Conservation (phyloP, 1,284 basidiomycete species). For the Inonotus hispidus region DNA sequence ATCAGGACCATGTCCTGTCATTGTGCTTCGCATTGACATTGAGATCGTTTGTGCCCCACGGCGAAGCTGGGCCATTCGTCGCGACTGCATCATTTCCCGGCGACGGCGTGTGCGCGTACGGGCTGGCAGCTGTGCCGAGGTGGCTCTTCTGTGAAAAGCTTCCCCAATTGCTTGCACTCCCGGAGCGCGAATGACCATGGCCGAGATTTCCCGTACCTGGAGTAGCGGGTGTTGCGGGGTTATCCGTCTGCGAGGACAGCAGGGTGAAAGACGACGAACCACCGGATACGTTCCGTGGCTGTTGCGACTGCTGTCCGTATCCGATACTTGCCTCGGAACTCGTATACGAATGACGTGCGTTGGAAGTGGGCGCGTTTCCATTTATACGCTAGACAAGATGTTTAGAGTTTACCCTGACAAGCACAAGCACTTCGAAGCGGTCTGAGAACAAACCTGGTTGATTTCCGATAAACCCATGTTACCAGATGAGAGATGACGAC, state of each 20-base stretch:
- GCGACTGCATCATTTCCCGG: slow-evolving; percentile 48
- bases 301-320: slow-evolving; percentile 40
- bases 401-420: not conserved
- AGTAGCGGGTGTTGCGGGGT: slow-evolving; percentile 27
- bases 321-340: slow-evolving; percentile 59
- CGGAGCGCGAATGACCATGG: slow-evolving; percentile 68
- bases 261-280: slow-evolving; percentile 42
- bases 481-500: slow-evolving; percentile 56
- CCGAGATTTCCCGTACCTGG: slow-evolving; percentile 61
- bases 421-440: not conserved
- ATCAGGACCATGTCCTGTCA: slow-evolving; percentile 19
- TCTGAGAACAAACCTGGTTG: slow-evolving; percentile 45
- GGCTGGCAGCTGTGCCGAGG: slow-evolving; percentile 37
- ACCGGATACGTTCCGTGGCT: slow-evolving; percentile 31
- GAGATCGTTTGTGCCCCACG: slow-evolving; percentile 63
- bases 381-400: slow-evolving; percentile 38
- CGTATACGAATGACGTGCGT: slow-evolving; percentile 65
- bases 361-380: slow-evolving; percentile 47
- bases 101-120: slow-evolving; percentile 52
- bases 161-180: slow-evolving; percentile 75
- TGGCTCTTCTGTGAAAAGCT: slow-evolving; percentile 50
- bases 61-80: not conserved
- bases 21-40: slow-evolving; percentile 14
- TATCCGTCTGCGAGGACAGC: slow-evolving; percentile 37
- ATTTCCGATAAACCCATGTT: slow-evolving; percentile 67